Conservation (phyloP, 768 basidiomycete species). For the Boletellus emodensis region DNA sequence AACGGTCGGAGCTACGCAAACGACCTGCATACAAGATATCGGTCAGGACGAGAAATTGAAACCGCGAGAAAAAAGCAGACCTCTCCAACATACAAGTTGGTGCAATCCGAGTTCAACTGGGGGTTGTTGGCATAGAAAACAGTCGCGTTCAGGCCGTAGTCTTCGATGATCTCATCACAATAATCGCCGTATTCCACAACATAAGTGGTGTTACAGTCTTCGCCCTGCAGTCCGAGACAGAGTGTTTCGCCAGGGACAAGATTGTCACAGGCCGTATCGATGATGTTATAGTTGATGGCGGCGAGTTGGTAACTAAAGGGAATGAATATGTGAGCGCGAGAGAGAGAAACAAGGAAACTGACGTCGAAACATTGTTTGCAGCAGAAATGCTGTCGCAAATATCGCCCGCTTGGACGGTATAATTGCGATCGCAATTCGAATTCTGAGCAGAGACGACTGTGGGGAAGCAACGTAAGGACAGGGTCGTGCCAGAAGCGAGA, state of each 20-base stretch:
- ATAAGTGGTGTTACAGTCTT: constrained; percentile 64
- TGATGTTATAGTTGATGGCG: constrained; percentile 47
- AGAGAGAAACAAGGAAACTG: constrained; percentile 18
- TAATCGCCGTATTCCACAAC: constrained; percentile 52
- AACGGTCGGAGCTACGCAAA: constrained; percentile 46
- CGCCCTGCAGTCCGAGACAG: constrained; percentile 57
- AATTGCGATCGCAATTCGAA: constrained; percentile 49
- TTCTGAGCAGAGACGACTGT: constrained; percentile 26
- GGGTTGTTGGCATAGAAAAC: constrained; percentile 71
- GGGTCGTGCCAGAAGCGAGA: neutral
- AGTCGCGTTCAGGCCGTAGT: constrained; percentile 45
- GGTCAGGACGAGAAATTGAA: neutral
- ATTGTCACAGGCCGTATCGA: constrained; percentile 57
- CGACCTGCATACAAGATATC: constrained; percentile 34
- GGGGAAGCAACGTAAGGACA: constrained; percentile 1
- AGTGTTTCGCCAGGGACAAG: constrained; percentile 45
- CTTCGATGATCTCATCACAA: constrained; percentile 48
- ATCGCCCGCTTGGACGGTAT: constrained; percentile 59
- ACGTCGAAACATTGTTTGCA: constrained; percentile 63
- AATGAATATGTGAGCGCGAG: neutral
- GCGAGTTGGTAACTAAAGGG: constrained; percentile 67
- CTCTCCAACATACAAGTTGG: constrained; percentile 74
- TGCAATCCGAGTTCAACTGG: constrained; percentile 52
- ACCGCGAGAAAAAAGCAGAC: constrained; percentile 35
- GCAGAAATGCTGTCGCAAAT: constrained; percentile 70